A percentile compares a stretch with the other conserved stretches of the same genome.
phyloP scores from a whole-genome alignment of 2,329 filamentous ascomycete genomes.

The Stachybotrys chartarum region DNA sequence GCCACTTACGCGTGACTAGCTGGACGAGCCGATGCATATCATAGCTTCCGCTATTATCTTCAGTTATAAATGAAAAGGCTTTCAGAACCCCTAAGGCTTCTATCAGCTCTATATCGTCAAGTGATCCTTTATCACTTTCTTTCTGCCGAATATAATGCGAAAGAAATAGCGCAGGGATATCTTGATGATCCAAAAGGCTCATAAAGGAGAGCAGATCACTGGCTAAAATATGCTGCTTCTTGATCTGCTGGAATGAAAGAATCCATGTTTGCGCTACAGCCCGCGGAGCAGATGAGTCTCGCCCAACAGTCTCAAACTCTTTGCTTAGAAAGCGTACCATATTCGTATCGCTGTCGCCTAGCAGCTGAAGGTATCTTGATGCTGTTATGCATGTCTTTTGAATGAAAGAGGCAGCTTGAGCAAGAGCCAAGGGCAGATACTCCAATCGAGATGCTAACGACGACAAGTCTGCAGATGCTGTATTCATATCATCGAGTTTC shows the following conservation, averaged over 20 bases:
- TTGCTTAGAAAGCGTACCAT: conserved; percentile 18
- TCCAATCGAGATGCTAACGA: conserved; percentile 17
- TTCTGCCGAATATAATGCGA: not conserved
- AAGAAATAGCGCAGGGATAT: not conserved
- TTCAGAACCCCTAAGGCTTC: not conserved
- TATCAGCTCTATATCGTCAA: not conserved
- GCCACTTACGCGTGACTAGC: conserved; percentile 3
- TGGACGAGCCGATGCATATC: conserved; percentile 10
- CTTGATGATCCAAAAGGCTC: not conserved
- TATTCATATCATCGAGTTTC: conserved; percentile 6
- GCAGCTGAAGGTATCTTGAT: conserved; percentile 16
- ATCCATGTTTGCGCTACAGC: conserved; percentile 1
- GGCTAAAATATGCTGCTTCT: not conserved
- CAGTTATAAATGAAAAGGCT: conserved; percentile 1
- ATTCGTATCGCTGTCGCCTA: conserved; percentile 14
- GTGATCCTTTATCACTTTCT: not conserved
- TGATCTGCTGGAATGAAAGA: not conserved
- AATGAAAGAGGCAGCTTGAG: conserved; percentile 25
- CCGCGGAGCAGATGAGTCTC: conserved; percentile 11
- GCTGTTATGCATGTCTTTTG: conserved; percentile 16
- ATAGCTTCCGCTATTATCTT: not conserved
- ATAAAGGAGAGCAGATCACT: not conserved
- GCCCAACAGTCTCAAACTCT: conserved; percentile 19
- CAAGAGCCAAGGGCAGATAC: conserved; percentile 23
- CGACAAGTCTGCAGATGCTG: not conserved